phyloP scores from a whole-genome alignment of 2,329 filamentous ascomycete species.

The Tolypocladium sp. region DNA sequence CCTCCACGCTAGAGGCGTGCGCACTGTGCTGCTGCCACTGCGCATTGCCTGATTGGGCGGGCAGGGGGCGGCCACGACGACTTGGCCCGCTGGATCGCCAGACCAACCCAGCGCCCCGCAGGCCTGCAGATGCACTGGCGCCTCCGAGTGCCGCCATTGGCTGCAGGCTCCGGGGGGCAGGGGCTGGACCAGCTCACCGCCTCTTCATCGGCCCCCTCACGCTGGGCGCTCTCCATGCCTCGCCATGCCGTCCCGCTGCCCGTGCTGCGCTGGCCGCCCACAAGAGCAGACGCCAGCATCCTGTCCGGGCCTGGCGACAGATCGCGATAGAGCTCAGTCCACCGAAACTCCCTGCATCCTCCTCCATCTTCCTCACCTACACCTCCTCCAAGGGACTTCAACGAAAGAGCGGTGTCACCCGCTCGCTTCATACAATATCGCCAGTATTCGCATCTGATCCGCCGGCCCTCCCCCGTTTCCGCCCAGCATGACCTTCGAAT shows the following conservation, averaged over 20 bases:
- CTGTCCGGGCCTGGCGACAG: neutral
- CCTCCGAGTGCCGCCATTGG: conserved; percentile 23
- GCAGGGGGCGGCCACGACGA: conserved; percentile 3
- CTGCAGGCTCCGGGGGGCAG: conserved; percentile 19
- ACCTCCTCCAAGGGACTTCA: neutral
- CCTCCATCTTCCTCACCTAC: neutral
- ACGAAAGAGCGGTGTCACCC: conserved; percentile 30
- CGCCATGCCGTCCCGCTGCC: neutral
- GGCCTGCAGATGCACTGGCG: conserved; percentile 18
- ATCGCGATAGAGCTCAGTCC: neutral
- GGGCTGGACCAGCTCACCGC: conserved; percentile 27
- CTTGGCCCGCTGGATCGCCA: conserved; percentile 14
- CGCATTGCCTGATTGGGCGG: conserved; percentile 3
- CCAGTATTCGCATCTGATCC: conserved; percentile 18
- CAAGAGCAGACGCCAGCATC: neutral
- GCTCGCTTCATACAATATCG: conserved; percentile 26
- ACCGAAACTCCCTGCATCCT: neutral
- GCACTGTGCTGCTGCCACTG: conserved; percentile 1
- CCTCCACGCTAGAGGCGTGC: neutral
- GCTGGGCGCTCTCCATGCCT: conserved; percentile 1
- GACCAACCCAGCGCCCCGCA: conserved; percentile 12
- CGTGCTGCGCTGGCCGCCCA: neutral
- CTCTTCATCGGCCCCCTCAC: conserved; percentile 21
- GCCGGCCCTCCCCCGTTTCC: conserved; percentile 22
- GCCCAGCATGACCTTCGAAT: conserved; percentile 48